Evolutionary conservation across 768 basidiomycete genomes (phyloP).

Genomic region (Grammothele lineata): DNA sequence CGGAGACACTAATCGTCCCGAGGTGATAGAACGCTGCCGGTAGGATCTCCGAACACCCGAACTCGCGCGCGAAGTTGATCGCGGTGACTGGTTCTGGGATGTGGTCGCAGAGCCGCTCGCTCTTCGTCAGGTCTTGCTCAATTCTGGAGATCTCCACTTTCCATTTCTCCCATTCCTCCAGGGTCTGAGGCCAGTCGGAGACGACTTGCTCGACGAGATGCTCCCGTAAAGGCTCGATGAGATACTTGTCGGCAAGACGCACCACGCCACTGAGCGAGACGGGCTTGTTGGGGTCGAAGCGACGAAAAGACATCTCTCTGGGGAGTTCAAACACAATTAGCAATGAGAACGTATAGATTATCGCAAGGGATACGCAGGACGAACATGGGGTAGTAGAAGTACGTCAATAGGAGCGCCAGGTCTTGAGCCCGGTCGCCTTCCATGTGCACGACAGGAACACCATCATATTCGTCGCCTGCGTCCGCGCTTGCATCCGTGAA

Average conservation of each 20-base stretch:
- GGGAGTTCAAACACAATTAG: no score
- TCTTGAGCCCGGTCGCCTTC: conserved; percentile 6
- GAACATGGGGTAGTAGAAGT: conserved; percentile 5
- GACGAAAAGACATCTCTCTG: conserved; percentile 3
- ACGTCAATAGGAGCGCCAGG: background rate
- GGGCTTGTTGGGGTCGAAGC: conserved; percentile 15
- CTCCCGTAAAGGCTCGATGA: conserved; percentile 20
- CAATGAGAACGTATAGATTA: conserved; percentile 5
- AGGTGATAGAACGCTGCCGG: conserved; percentile 12
- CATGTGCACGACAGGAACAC: conserved; percentile 2
- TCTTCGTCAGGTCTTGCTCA: no score
- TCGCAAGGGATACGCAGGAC: background rate
- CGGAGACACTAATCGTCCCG: no score
- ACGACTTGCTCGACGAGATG: conserved; percentile 19
- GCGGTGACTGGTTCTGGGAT: conserved; percentile 2
- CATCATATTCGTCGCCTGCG: conserved; percentile 2
- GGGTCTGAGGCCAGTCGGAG: conserved; percentile 25
- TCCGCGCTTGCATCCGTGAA: conserved; percentile 1
- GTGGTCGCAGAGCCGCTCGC: no score
- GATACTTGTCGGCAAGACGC: conserved; percentile 25
- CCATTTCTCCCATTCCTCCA: conserved; percentile 25
- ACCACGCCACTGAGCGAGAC: conserved; percentile 10
- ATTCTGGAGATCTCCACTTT: no score
- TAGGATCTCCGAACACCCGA: conserved; percentile 2
- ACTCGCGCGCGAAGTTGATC: conserved; percentile 8